Conservation (phyloP, 75 land plant species). For the Sequoia sempervirens region DNA sequence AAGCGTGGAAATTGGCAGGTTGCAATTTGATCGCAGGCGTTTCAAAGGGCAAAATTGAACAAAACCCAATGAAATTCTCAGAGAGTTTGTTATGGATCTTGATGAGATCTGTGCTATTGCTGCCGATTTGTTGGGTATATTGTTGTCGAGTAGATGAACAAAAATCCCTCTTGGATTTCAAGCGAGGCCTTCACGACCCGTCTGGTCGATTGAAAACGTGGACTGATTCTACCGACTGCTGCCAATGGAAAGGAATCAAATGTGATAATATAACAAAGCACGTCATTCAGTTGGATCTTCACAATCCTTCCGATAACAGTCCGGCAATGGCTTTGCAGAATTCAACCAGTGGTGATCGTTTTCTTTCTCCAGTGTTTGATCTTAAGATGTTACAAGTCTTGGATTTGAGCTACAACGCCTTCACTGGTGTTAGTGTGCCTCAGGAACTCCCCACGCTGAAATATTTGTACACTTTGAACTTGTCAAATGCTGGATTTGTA, state of each 20-base stretch:
- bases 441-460: not conserved
- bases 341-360: not conserved
- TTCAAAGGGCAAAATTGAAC: no score
- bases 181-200: no score
- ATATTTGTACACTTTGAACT: not conserved
- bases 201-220: not conserved
- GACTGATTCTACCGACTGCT: not conserved
- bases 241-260: not conserved
- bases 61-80: no score
- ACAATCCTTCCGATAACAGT: no score
- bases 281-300: no score
- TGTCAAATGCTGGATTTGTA: constrained; percentile 1
- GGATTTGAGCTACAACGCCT: not conserved
- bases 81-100: no score
- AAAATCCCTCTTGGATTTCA: no score
- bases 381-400: not conserved
- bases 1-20: no score
- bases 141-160: not conserved
- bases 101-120: no score
- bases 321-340: not conserved
- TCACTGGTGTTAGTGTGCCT: not conserved
- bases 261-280: no score
- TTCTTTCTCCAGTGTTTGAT: not conserved
- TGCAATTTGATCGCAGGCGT: no score
- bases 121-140: not conserved